Evolutionary conservation across 2,329 filamentous ascomycete genomes (phyloP).

Genomic region (Tolypocladium cylindrosporum): DNA sequence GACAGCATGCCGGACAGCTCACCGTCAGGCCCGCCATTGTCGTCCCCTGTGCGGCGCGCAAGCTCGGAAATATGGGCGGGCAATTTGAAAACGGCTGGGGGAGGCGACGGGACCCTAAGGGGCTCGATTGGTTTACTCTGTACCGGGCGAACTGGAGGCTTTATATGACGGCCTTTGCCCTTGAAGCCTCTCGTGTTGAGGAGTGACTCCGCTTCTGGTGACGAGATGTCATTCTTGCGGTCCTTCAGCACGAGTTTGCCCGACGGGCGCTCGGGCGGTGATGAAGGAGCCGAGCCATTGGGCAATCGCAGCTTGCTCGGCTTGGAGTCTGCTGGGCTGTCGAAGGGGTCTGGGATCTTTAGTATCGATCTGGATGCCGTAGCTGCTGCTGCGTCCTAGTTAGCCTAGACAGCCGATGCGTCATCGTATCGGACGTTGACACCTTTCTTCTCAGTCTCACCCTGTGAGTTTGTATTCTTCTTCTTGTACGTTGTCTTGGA

Average conservation of each 20-base stretch:
- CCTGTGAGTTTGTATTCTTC: constrained; percentile 10
- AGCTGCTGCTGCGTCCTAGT: not conserved
- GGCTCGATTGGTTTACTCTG: not conserved
- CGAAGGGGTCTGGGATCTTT: constrained; percentile 1
- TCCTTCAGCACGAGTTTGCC: constrained; percentile 1
- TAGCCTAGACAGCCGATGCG: not conserved
- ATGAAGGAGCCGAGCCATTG: not conserved
- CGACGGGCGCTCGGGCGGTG: not conserved
- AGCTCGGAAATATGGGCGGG: constrained; percentile 8
- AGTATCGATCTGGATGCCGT: not conserved
- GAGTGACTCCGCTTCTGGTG: not conserved
- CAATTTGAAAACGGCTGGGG: constrained; percentile 10
- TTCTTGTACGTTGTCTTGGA: constrained; percentile 16
- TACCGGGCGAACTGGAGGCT: not conserved
- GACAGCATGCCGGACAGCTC: not conserved
- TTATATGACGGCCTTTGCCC: not conserved
- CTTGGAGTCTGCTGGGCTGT: constrained; percentile 4
- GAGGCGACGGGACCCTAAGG: constrained; percentile 6
- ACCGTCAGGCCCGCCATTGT: not conserved
- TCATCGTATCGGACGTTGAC: not conserved
- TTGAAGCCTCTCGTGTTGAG: not conserved
- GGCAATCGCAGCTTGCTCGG: not conserved
- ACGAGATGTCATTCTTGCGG: not conserved
- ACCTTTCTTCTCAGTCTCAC: constrained; percentile 7
- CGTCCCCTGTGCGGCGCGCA: not conserved